A percentile compares a stretch with the other conserved stretches of the same genome.
Evolutionary conservation across 2,329 filamentous ascomycete genomes (phyloP).

Genomic region (Exophiala phaeomuriformis): DNA sequence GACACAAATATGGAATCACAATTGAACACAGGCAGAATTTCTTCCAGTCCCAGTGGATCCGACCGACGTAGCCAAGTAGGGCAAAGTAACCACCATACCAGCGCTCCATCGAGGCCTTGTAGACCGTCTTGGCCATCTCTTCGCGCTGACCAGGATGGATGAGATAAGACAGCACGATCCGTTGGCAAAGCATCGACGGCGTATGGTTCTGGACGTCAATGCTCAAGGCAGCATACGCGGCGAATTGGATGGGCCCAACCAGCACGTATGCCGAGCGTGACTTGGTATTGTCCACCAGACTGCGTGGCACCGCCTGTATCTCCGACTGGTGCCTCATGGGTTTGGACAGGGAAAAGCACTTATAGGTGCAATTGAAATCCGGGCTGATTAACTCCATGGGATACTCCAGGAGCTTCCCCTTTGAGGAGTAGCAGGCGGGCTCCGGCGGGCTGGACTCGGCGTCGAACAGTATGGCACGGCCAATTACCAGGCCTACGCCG

Average conservation of each 20-base stretch:
- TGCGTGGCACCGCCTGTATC: slow-evolving; percentile 24
- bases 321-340: slow-evolving; percentile 24
- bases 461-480: slow-evolving; percentile 23
- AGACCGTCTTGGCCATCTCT: slow-evolving; percentile 23
- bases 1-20: slow-evolving; percentile 23
- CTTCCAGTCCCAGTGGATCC: slow-evolving; percentile 9
- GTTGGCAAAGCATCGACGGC: slow-evolving; percentile 22
- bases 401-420: slow-evolving; percentile 23
- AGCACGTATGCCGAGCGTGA: slow-evolving; percentile 19
- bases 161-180: slow-evolving; percentile 24
- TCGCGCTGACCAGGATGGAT: slow-evolving; percentile 16
- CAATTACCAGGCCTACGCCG: slow-evolving; percentile 23
- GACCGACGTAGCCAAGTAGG: slow-evolving; percentile 23
- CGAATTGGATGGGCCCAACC: slow-evolving; percentile 25
- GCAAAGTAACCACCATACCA: slow-evolving; percentile 29
- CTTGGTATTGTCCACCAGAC: slow-evolving; percentile 21
- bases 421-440: slow-evolving; percentile 25
- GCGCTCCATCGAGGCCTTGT: slow-evolving; percentile 24
- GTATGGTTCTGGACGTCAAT: slow-evolving; percentile 21
- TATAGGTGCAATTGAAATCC: slow-evolving; percentile 29
- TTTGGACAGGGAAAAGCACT: slow-evolving; percentile 25
- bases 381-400: slow-evolving; percentile 19
- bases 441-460: slow-evolving; percentile 16
- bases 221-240: slow-evolving; percentile 26
- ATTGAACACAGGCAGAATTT: slow-evolving; percentile 12